Percentiles rank a stretch among this genome's conserved stretches.
Evolutionary conservation across 2,329 filamentous ascomycete species (phyloP).

Genomic region (Colletotrichum viniferum): DNA sequence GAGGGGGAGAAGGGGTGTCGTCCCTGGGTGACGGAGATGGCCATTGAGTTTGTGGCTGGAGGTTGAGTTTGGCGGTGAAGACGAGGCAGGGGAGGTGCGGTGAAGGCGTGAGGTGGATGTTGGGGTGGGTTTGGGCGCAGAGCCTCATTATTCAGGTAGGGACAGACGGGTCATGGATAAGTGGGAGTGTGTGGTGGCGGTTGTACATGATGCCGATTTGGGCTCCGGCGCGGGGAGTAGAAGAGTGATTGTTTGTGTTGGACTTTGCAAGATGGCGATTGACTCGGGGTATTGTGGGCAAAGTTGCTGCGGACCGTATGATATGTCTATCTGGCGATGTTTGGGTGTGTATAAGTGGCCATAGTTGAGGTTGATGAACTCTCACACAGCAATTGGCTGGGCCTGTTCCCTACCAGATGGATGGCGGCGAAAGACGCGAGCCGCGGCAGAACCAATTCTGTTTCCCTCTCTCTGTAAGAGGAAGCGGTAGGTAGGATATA

Average conservation of each 20-base stretch:
- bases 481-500: not conserved
- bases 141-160: not conserved
- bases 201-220: not conserved
- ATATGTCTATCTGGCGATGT: not conserved
- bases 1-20: not conserved
- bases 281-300: no score
- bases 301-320: no score
- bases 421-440: accelerated
- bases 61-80: not conserved
- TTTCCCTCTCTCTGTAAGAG: not conserved
- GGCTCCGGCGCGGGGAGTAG: not conserved
- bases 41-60: not conserved
- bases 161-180: not conserved
- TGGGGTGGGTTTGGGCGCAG: not conserved
- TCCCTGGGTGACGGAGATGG: not conserved
- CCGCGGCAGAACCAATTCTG: not conserved
- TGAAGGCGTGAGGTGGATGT: not conserved
- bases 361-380: not conserved
- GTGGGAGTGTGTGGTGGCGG: not conserved
- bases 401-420: not conserved
- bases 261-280: not conserved
- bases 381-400: not conserved
- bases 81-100: not conserved
- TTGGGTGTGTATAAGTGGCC: not conserved
- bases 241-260: not conserved